phyloP scores from a whole-genome alignment of 2,329 filamentous ascomycete species.

The Ilyonectria destructans region DNA sequence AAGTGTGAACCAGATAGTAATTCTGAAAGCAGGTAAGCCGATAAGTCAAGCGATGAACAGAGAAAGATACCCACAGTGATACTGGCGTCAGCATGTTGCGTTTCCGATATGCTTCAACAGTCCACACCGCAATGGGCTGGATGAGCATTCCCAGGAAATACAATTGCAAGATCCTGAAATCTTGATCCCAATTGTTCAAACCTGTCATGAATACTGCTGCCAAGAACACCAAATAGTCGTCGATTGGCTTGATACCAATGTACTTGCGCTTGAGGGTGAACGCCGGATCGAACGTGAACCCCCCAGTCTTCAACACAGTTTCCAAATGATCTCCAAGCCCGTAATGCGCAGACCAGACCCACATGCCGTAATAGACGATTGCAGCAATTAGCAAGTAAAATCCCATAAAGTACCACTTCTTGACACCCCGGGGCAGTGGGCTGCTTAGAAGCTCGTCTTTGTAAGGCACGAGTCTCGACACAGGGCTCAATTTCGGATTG shows the following conservation, averaged over 20 bases:
- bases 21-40: too few species aligned
- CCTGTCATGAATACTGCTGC: constrained; percentile 23
- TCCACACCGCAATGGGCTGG: constrained; percentile 27
- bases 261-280: constrained; percentile 25
- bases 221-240: constrained; percentile 26
- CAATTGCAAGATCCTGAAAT: constrained; percentile 24
- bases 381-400: constrained; percentile 24
- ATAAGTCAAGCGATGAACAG: too few species aligned
- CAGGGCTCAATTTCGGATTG: neutral
- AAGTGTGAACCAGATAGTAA: constrained; percentile 25
- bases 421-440: neutral
- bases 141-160: constrained; percentile 30
- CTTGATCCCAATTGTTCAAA: constrained; percentile 16
- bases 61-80: constrained; percentile 16
- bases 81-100: constrained; percentile 22
- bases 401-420: constrained; percentile 24
- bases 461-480: constrained; percentile 21
- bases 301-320: constrained; percentile 8
- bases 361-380: constrained; percentile 21
- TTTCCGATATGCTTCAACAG: constrained; percentile 26
- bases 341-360: constrained; percentile 18
- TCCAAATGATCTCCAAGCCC: constrained; percentile 16
- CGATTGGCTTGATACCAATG: constrained; percentile 18
- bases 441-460: constrained; percentile 28
- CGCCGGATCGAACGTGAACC: neutral